Percentiles rank a stretch among this genome's conserved stretches.
These are phyloP conservation scores for Otatea glauca DNA, from an alignment of 176 grass and related monocot genomes.

Conservation along the genomic window DNA sequence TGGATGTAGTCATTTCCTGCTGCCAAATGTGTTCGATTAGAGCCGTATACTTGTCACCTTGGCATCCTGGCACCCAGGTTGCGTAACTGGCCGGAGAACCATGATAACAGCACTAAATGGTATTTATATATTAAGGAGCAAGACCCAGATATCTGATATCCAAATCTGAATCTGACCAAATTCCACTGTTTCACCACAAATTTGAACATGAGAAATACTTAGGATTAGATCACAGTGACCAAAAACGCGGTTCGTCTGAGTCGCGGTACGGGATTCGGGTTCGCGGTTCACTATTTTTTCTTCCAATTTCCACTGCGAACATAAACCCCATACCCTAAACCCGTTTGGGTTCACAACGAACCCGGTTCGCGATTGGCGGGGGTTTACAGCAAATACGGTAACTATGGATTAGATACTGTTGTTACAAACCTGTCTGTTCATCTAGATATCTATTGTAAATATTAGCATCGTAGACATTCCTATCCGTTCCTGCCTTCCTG, in stretches of 20 bases:
- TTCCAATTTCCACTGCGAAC: too few species aligned
- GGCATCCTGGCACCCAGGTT: not conserved
- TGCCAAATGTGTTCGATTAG: not conserved
- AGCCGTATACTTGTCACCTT: not conserved
- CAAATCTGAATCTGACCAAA: not conserved
- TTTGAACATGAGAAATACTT: not conserved
- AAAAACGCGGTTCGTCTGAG: too few species aligned
- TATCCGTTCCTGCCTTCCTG: not conserved
- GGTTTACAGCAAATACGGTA: too few species aligned
- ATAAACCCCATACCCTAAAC: too few species aligned
- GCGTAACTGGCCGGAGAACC: not conserved
- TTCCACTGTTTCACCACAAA: conserved; percentile 9
- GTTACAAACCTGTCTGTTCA: not conserved
- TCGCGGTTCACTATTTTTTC: too few species aligned
- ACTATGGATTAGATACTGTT: not conserved
- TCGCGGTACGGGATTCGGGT: too few species aligned
- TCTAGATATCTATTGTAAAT: not conserved
- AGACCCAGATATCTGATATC: not conserved
- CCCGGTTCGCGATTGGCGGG: too few species aligned
- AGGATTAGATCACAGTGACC: not conserved
- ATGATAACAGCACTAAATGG: not conserved
- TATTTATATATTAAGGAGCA: not conserved
- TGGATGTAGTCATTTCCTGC: not conserved
- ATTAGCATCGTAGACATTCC: not conserved
- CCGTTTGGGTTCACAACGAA: too few species aligned